Evolutionary conservation across 441 rosid genomes (phyloP).

Genomic region (Populus hybrid): DNA sequence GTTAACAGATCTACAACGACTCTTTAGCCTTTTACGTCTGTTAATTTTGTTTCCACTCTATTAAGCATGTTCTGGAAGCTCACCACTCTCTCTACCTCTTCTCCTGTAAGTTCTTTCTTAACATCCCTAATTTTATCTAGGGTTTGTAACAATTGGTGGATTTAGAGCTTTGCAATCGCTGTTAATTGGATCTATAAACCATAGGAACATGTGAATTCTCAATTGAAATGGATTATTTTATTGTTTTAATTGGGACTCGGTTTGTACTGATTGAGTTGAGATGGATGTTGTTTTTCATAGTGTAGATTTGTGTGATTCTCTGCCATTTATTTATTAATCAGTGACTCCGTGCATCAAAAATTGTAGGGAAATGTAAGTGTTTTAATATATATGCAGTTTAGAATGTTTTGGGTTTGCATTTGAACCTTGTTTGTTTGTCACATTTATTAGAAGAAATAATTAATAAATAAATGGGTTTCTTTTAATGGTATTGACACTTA

Average conservation of each 20-base stretch:
- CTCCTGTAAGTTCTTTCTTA: constrained; percentile 57
- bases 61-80: constrained; percentile 86
- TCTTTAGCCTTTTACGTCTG: constrained; percentile 8
- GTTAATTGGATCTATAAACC: neutral
- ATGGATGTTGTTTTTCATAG: neutral
- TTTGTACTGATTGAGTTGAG: neutral
- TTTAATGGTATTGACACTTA: neutral
- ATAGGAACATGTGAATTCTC: neutral
- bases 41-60: constrained; percentile 11
- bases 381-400: neutral
- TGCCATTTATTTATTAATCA: neutral
- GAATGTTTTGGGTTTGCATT: neutral
- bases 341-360: neutral
- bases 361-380: neutral
- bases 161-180: constrained; percentile 14
- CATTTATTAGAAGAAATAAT: neutral
- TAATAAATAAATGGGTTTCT: neutral
- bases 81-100: constrained; percentile 71
- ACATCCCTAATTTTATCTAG: neutral
- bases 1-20: constrained; percentile 47
- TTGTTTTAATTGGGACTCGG: neutral
- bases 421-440: neutral
- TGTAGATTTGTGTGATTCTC: neutral
- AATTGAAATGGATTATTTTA: neutral
- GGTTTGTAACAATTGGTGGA: neutral